A percentile compares a stretch with the other conserved stretches of the same genome.
Evolutionary conservation across 371 early-diverging fungal species (phyloP).

Genomic region (Saksenaea vasiformis): DNA sequence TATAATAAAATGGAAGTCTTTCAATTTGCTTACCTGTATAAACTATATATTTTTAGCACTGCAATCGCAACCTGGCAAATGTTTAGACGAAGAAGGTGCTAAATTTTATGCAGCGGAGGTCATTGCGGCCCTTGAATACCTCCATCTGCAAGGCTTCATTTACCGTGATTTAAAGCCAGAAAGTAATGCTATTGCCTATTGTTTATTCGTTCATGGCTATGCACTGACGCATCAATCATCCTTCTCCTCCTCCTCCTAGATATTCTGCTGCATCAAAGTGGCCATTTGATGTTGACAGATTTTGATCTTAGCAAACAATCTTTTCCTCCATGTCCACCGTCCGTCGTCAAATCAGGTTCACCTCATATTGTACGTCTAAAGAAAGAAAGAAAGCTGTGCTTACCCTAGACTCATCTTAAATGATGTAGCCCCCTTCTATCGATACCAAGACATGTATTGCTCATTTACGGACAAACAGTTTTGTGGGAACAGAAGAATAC

Average conservation of each 20-base stretch:
- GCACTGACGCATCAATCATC: conserved; percentile 21
- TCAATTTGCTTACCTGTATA: not conserved
- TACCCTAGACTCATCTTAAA: not conserved
- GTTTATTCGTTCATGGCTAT: not conserved
- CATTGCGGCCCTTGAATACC: conserved; percentile 84
- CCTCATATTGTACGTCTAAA: conserved; percentile 46
- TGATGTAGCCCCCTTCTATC: conserved; percentile 59
- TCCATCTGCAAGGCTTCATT: conserved; percentile 92
- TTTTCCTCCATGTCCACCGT: conserved; percentile 70
- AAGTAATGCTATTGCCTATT: conserved; percentile 72
- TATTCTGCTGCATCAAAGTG: conserved; percentile 88
- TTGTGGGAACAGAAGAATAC: conserved; percentile 98
- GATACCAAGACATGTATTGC: conserved; percentile 85
- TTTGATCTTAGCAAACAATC: conserved; percentile 88
- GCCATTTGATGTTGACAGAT: conserved; percentile 96
- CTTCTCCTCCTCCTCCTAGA: conserved; percentile 48
- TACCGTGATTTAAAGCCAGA: conserved; percentile 99
- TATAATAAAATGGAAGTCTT: too few species aligned
- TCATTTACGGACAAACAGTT: conserved; percentile 87
- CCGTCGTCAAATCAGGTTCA: conserved; percentile 69
- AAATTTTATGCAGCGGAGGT: conserved; percentile 98
- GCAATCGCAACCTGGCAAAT: conserved; percentile 77
- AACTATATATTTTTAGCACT: conserved; percentile 43
- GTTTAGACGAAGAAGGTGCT: conserved; percentile 80
- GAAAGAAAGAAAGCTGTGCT: not conserved